These are phyloP conservation scores for Sideroxylon spinosum DNA, from an alignment of 179 eudicot genomes.

Conservation along the genomic window DNA sequence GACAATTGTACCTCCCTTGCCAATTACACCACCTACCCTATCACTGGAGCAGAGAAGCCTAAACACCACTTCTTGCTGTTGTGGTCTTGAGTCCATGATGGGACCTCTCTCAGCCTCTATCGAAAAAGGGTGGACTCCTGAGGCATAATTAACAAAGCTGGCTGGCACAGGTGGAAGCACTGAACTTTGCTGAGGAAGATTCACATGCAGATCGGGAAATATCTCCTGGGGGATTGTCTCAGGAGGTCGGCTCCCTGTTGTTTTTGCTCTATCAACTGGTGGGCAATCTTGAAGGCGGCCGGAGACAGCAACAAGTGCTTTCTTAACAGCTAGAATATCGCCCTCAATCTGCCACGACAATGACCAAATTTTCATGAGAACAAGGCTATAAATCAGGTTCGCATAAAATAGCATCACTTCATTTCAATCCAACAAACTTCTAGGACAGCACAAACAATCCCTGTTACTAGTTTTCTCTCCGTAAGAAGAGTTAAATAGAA, in stretches of 20 bases:
- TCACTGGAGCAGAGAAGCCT: slow-evolving; percentile 62
- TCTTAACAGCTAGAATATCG: slow-evolving; percentile 52
- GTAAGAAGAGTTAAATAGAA: too few species aligned
- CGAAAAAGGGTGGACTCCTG: slow-evolving; percentile 26
- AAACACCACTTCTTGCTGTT: slow-evolving; percentile 47
- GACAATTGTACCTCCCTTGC: slow-evolving; percentile 69
- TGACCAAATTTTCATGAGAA: not conserved
- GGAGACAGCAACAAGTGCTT: slow-evolving; percentile 57
- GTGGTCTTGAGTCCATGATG: slow-evolving; percentile 25
- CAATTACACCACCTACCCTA: slow-evolving; percentile 69
- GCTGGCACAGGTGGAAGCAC: slow-evolving; percentile 28
- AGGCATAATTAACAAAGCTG: slow-evolving; percentile 28
- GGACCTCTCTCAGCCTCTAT: slow-evolving; percentile 31
- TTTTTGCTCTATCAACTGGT: slow-evolving; percentile 34
- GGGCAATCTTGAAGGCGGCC: slow-evolving; percentile 57
- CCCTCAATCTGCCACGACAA: slow-evolving; percentile 63
- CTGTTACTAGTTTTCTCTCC: too few species aligned
- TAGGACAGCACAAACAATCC: too few species aligned
- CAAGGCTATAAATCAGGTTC: not conserved
- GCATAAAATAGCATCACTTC: not conserved
- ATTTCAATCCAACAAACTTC: not conserved
- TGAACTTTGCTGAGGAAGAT: slow-evolving; percentile 28
- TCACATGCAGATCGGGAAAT: slow-evolving; percentile 26
- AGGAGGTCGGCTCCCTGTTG: slow-evolving; percentile 29
- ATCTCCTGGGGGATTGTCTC: slow-evolving; percentile 36